Conservation (phyloP, 1,284 basidiomycete genomes). For the Apiotrichum gracile region DNA sequence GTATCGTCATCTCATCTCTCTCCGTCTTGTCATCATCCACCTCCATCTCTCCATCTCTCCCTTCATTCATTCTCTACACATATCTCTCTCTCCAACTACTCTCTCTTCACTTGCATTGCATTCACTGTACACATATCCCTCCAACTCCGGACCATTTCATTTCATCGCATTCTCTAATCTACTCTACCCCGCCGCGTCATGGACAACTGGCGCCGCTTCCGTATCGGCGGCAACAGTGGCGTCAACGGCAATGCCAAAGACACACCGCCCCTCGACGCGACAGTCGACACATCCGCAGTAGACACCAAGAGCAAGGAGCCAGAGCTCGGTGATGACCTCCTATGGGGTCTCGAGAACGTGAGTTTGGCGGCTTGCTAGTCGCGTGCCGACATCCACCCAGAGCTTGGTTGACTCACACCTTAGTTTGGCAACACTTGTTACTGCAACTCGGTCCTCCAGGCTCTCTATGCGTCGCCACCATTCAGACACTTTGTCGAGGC, state of each 20-base stretch:
- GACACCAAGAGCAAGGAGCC: slow-evolving; percentile 22
- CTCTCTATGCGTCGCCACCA: slow-evolving; percentile 81
- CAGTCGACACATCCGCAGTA: not conserved
- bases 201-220: slow-evolving; percentile 19
- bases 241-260: not conserved
- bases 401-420: slow-evolving; percentile 4
- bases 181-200: slow-evolving; percentile 1
- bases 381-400: not conserved
- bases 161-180: not conserved
- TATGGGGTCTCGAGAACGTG: slow-evolving; percentile 88
- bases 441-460: slow-evolving; percentile 94
- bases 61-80: slow-evolving; percentile 13
- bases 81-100: not conserved
- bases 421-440: slow-evolving; percentile 89
- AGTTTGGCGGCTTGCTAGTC: no score
- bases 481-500: slow-evolving; percentile 69
- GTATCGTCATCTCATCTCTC: no score
- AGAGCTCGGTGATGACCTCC: slow-evolving; percentile 36
- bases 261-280: not conserved
- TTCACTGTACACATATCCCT: no score
- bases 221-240: slow-evolving; percentile 5
- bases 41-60: not conserved
- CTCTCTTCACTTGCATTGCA: no score
- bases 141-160: not conserved
- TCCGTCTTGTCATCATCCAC: no score